Percentiles rank a stretch among this genome's conserved stretches.
Conservation (phyloP, 2,329 filamentous ascomycete genomes). For the Arthroderma uncinatum region DNA sequence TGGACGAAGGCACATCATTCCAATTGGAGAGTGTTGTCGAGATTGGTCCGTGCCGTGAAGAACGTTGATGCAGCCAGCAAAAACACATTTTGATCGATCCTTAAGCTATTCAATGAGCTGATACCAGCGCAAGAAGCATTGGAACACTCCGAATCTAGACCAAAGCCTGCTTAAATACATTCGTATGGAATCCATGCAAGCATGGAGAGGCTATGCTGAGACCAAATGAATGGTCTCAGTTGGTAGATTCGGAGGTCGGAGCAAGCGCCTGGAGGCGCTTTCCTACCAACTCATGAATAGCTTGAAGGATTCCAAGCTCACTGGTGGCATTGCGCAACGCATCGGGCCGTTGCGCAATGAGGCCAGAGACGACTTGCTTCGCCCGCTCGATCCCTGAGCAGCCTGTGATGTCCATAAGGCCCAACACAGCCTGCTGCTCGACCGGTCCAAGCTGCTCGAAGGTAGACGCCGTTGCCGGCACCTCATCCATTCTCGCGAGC, state of each 20-base stretch:
- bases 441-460: conserved; percentile 20
- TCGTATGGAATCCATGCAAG: background rate
- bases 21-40: conserved; percentile 3
- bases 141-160: conserved; percentile 2
- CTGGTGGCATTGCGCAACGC: conserved; percentile 19
- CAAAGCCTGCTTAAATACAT: background rate
- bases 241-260: conserved; percentile 11
- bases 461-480: conserved; percentile 15
- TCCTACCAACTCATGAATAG: conserved; percentile 24
- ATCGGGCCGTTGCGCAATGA: conserved; percentile 22
- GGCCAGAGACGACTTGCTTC: conserved; percentile 23
- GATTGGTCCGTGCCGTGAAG: conserved; percentile 1
- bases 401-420: conserved; percentile 24
- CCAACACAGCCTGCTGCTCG: conserved; percentile 25
- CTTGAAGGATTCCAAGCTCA: conserved; percentile 24
- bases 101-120: background rate
- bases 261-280: conserved; percentile 22
- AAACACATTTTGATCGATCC: conserved; percentile 3
- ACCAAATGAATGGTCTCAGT: conserved; percentile 1
- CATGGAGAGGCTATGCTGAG: background rate
- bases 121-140: background rate
- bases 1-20: background rate
- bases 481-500: background rate
- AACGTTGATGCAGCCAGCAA: background rate
- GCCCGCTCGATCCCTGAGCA: conserved; percentile 17